Evolutionary conservation across 352 stramenopile species (phyloP).

Genomic region (Pythium angustatum): DNA sequence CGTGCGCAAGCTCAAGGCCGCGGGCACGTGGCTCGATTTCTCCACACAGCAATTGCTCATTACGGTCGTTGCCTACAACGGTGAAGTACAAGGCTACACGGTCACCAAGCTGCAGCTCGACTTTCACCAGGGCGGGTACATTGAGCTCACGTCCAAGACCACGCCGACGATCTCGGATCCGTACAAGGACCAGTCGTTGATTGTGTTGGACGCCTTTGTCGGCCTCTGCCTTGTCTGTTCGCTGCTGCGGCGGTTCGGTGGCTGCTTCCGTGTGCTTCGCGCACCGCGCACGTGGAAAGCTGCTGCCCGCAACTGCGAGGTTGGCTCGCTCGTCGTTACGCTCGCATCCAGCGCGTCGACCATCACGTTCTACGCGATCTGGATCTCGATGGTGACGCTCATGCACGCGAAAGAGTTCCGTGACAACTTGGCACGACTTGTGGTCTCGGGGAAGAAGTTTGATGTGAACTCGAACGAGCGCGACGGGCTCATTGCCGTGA

Average conservation of each 20-base stretch:
- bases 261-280: not conserved
- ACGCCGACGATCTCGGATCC: slow-evolving; percentile 31
- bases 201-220: slow-evolving; percentile 35
- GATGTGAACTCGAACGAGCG: slow-evolving; percentile 34
- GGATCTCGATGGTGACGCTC: slow-evolving; percentile 36
- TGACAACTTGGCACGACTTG: slow-evolving; percentile 42
- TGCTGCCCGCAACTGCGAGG: not conserved
- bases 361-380: slow-evolving; percentile 36
- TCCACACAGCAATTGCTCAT: slow-evolving; percentile 34
- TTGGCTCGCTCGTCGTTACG: not conserved
- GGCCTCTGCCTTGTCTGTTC: slow-evolving; percentile 23
- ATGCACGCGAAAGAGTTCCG: slow-evolving; percentile 49
- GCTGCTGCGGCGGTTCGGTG: not conserved
- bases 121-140: slow-evolving; percentile 32
- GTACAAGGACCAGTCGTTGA: slow-evolving; percentile 21
- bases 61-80: slow-evolving; percentile 42
- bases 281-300: not conserved
- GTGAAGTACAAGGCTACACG: slow-evolving; percentile 36
- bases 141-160: slow-evolving; percentile 23
- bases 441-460: slow-evolving; percentile 39
- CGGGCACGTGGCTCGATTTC: slow-evolving; percentile 34
- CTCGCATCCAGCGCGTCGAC: slow-evolving; percentile 14
- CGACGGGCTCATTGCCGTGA: slow-evolving; percentile 31
- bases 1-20: slow-evolving; percentile 23
- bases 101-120: slow-evolving; percentile 33